These are phyloP conservation scores for Calonectria naviculata DNA, from an alignment of 2,329 filamentous ascomycete species.

Conservation along the genomic window DNA sequence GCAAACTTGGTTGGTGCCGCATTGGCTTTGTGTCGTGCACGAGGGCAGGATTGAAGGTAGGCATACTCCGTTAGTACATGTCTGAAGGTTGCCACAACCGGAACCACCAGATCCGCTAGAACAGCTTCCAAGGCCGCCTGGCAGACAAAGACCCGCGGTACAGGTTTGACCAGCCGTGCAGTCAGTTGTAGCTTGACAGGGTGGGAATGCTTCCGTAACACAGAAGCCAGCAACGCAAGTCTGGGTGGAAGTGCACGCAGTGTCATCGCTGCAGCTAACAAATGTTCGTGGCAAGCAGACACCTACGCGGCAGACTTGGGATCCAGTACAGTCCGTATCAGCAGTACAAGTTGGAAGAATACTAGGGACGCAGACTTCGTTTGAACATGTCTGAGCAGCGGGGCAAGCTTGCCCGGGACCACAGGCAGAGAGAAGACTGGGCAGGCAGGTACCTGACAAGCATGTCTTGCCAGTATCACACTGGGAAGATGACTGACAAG, in stretches of 20 bases:
- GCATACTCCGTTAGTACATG: conserved; percentile 6
- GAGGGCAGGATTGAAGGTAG: neutral
- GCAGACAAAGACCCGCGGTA: conserved; percentile 12
- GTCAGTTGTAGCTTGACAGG: neutral
- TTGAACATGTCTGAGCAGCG: neutral
- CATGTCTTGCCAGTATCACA: conserved; percentile 3
- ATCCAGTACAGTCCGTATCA: neutral
- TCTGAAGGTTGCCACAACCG: neutral
- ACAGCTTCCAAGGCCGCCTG: neutral
- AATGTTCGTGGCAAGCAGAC: conserved; percentile 4
- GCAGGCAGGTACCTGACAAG: neutral
- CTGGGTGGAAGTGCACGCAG: neutral
- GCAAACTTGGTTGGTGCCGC: conserved; percentile 1
- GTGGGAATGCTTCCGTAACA: neutral
- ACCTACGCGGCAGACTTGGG: conserved; percentile 12
- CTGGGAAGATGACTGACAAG: neutral
- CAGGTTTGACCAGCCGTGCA: conserved; percentile 1
- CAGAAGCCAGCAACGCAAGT: conserved; percentile 8
- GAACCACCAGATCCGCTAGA: neutral
- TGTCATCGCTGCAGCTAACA: neutral
- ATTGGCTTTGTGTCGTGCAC: neutral
- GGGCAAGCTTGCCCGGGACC: neutral
- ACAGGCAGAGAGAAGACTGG: neutral
- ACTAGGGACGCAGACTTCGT: conserved; percentile 2
- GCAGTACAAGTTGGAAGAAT: neutral